These are phyloP conservation scores for Begonia loranthoides DNA, from an alignment of 306 rosid genomes.

Conservation along the genomic window DNA sequence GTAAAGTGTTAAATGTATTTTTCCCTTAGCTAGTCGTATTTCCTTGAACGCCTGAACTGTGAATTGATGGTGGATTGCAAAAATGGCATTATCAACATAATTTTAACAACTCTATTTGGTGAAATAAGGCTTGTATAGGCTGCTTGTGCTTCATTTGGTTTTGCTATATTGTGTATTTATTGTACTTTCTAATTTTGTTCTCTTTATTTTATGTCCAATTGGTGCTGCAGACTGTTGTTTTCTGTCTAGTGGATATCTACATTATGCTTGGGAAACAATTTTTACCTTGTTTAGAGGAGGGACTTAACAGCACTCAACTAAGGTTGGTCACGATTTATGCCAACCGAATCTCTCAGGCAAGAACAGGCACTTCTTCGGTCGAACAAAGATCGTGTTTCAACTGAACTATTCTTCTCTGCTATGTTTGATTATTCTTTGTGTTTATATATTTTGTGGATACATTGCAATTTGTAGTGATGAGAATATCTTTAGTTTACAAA, in stretches of 20 bases:
- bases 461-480: conserved; percentile 28
- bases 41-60: too few species aligned
- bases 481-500: conserved; percentile 3
- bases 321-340: conserved; percentile 94
- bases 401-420: background rate
- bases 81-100: too few species aligned
- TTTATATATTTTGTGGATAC: conserved; percentile 74
- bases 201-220: conserved; percentile 1
- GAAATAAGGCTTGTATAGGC: too few species aligned
- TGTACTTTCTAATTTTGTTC: too few species aligned
- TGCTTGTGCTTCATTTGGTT: too few species aligned
- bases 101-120: too few species aligned
- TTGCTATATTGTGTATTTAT: too few species aligned
- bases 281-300: conserved; percentile 76
- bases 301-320: conserved; percentile 87
- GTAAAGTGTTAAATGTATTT: conserved; percentile 14
- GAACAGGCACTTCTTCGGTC: conserved; percentile 54
- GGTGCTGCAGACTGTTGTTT: conserved; percentile 76
- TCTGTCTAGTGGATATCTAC: conserved; percentile 95
- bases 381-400: conserved; percentile 16
- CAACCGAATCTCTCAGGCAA: conserved; percentile 94
- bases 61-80: too few species aligned
- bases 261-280: conserved; percentile 97
- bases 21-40: too few species aligned
- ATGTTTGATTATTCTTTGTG: conserved; percentile 37